Evolutionary conservation across 2,329 filamentous ascomycete genomes (phyloP).

Genomic region (Fusarium robinianum): DNA sequence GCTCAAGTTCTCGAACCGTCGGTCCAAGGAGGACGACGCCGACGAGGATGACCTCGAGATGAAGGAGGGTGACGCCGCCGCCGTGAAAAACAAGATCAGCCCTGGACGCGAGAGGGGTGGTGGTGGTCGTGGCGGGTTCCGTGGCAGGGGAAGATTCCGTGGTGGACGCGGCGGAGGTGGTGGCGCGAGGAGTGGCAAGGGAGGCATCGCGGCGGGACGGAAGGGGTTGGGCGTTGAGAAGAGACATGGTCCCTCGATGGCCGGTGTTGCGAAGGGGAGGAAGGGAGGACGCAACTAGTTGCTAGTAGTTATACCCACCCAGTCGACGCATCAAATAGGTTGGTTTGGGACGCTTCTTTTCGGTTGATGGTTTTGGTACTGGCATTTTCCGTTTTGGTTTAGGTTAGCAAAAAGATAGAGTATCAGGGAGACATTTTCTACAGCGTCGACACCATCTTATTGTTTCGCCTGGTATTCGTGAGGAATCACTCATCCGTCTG

Average conservation of each 20-base stretch:
- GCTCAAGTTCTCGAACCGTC: slow-evolving; percentile 72
- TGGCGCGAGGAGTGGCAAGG: slow-evolving; percentile 51
- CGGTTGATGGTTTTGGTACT: slow-evolving; percentile 25
- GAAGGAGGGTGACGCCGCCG: slow-evolving; percentile 56
- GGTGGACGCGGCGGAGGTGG: slow-evolving; percentile 44
- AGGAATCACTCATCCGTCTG: not conserved
- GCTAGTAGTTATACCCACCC: slow-evolving; percentile 37
- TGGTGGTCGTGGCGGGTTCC: slow-evolving; percentile 41
- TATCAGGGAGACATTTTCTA: not conserved
- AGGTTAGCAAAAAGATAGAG: slow-evolving; percentile 27
- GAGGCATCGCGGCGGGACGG: slow-evolving; percentile 52
- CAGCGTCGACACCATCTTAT: not conserved
- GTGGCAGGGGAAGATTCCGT: slow-evolving; percentile 39
- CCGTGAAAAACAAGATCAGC: slow-evolving; percentile 56
- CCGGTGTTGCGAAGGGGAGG: slow-evolving; percentile 49
- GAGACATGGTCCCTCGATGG: slow-evolving; percentile 47
- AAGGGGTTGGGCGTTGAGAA: slow-evolving; percentile 57
- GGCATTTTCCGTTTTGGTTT: slow-evolving; percentile 18
- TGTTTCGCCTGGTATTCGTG: not conserved
- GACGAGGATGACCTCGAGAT: slow-evolving; percentile 58
- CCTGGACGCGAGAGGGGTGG: slow-evolving; percentile 45
- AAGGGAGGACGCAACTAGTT: slow-evolving; percentile 41
- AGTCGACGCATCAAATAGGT: slow-evolving; percentile 35
- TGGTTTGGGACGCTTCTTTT: slow-evolving; percentile 32
- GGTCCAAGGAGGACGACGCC: slow-evolving; percentile 50